These are phyloP conservation scores for Pestalotiopsis sp. DNA, from an alignment of 2,329 filamentous ascomycete species.

Conservation along the genomic window DNA sequence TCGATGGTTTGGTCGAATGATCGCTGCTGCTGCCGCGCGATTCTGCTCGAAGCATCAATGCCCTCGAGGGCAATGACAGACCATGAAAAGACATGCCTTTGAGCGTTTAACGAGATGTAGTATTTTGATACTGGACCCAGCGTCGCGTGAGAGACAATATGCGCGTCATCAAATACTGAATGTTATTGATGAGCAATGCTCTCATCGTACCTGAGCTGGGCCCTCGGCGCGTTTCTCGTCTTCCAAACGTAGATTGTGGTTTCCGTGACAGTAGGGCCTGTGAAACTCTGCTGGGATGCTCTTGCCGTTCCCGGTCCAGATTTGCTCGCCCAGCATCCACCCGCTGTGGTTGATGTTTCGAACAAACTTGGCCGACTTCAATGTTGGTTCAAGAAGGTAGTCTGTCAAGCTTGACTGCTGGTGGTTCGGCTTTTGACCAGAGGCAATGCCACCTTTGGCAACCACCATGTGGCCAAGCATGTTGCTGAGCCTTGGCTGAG, in stretches of 20 bases:
- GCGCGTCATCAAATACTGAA: neutral
- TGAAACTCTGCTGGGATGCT: neutral
- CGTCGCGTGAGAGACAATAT: neutral
- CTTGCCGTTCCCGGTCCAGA: neutral
- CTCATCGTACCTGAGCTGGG: neutral
- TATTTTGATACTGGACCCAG: neutral
- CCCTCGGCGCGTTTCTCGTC: neutral
- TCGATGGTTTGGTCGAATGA: neutral
- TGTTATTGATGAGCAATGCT: neutral
- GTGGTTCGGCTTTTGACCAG: too few relatives aligned
- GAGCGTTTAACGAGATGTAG: neutral
- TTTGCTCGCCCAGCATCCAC: neutral
- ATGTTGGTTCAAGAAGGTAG: too few relatives aligned
- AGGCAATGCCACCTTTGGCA: too few relatives aligned
- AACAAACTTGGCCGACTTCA: too few relatives aligned
- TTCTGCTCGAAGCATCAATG: neutral
- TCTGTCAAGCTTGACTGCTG: too few relatives aligned
- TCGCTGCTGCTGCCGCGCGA: neutral
- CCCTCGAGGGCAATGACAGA: constrained; percentile 7
- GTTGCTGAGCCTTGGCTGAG: too few relatives aligned
- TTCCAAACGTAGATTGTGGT: neutral
- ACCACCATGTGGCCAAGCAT: too few relatives aligned
- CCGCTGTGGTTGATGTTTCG: neutral
- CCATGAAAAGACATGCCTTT: constrained; percentile 11
- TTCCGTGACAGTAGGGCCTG: neutral